phyloP scores from a whole-genome alignment of 345 rosid genomes.

The Psidium guajava region DNA sequence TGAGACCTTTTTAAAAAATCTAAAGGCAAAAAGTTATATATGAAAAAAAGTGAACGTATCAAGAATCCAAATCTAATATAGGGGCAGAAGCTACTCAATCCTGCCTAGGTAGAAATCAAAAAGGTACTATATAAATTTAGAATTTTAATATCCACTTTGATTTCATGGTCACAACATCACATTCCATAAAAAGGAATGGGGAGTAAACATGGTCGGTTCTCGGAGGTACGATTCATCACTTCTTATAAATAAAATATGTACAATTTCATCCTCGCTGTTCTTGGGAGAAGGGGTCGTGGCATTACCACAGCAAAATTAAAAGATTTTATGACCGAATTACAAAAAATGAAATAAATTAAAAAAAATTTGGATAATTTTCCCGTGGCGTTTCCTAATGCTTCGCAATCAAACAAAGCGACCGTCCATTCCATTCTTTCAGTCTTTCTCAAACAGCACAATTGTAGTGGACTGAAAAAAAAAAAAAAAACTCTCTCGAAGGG shows the following conservation, averaged over 20 bases:
- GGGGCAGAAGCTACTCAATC: neutral
- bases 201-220: neutral
- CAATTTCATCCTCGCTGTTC: neutral
- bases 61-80: neutral
- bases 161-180: neutral
- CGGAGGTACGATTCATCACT: neutral
- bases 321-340: no score
- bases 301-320: neutral
- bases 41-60: neutral
- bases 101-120: neutral
- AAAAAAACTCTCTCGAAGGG: neutral
- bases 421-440: neutral
- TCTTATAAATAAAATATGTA: neutral
- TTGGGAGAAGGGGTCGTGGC: neutral
- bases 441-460: neutral
- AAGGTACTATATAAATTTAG: neutral
- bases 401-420: neutral
- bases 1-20: neutral
- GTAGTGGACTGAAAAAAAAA: neutral
- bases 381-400: neutral
- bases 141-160: neutral
- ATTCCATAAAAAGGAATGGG: neutral
- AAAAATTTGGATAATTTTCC: no score
- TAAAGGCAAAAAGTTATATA: neutral
- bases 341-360: no score